Base-by-base conservation (phyloP, 2,329 filamentous ascomycete species). In the Sodiomyces alkalinus region DNA sequence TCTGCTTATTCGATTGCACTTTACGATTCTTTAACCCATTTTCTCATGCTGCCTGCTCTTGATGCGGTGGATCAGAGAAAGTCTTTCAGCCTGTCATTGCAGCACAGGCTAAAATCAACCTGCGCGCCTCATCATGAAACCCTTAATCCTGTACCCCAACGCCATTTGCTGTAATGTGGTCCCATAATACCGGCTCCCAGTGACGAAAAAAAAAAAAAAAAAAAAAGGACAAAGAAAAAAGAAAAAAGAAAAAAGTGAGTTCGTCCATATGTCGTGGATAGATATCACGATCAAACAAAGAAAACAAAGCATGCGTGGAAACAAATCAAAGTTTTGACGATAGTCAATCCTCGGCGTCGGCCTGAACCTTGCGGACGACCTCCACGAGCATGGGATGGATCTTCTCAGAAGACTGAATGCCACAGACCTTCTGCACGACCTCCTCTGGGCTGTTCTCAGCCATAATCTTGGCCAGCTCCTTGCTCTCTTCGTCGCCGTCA, bases 401-500 rank as follows among this genome's bases (percentile, higher is more conserved):
- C 47, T 81, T 78, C 49, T 96, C 81, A 15, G 54, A 61, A 34
- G 72, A 58, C 43, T 83, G 73, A 32, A 98, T 64, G 22, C 85
- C 85, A 41, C 81, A 92, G 38, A 98, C 69, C 54, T 87, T 70
- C 49, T 64, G 60, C 25, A 87, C 81, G 7, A 87, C 80, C 2
- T 79, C 75, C 41, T 80, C 74, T 10, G 87, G 62, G 3, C 64
- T 62, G 46, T 78, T 68, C 37, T 75, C 66, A 35, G 79, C 73
- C 60, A 98, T 78, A 48, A 92, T 83, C 61, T 80, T 74, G 45
- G 82, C 81, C 8, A 98, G 68, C 56, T 92, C 76, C 40, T 60
- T 64, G 38, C 80, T 92, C 68, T 96, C 90, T 0, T 92, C 81
- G 39, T 98, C 90, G 9, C 75, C 85, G 42, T 86, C 72, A 31